Evolutionary conservation across 140 eudicot species (phyloP), one percentile per base, ranked within the genome.

Genomic region (Oenanthe javanica): DNA sequence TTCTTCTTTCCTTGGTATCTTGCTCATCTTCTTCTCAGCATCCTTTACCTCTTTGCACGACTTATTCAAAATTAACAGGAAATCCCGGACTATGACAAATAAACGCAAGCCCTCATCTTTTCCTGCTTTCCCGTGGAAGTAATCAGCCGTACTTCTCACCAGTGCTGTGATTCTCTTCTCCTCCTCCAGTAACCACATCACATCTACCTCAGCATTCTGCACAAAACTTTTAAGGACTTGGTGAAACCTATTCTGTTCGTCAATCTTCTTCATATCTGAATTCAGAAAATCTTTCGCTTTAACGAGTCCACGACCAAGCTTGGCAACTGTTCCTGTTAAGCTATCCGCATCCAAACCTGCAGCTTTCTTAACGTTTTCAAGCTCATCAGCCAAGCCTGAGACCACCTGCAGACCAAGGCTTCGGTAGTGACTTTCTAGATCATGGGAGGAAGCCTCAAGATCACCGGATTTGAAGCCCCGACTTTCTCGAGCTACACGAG

Each of bases 31-130:
- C 42, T 23, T 77, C 52, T 91, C 87, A 36, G 80, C 81, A 79
- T 43, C 83, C 82, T 87, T 89, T 63, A 95, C 89, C 84, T 95
- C 97, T 80, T 76, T 88, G 81, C 99, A 95, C 13, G 88, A 89
- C 79, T 88, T 95, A 18, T 89, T 95, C 59, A 95, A 85, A 80
- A 95, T 88, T 25, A 89, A 69, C 61, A 95, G 77, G 82, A 95
- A 95, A 82, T 95, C 99, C 78, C 99, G 85, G 66, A 95, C 96
- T 54, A 95, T 86, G 38, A 89, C 89, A 82, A 95, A 95, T n/a
- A 95, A 82, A 61, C 97, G 87, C 86, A 95, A 85, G 14, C 99
- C 99, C 84, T 95, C 99, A 50, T 95, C 99, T 75, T 87, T 95
- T 75, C 96, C 97, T 1, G 96, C 47, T 19, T 88, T 90, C 31